Conservation (phyloP, 371 early-diverging fungal species). For the Mucor sp. region DNA sequence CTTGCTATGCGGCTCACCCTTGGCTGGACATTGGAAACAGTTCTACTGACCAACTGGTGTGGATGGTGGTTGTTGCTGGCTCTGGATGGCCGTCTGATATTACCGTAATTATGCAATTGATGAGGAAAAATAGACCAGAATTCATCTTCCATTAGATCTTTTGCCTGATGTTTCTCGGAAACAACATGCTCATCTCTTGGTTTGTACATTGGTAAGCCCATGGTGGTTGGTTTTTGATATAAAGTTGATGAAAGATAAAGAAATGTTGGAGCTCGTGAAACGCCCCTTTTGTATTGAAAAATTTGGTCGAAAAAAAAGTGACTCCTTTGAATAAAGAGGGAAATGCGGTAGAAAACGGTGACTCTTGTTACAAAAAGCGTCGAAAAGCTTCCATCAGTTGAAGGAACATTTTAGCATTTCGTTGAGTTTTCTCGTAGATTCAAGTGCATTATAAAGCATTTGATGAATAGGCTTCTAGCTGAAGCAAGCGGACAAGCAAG, state of each 20-base stretch:
- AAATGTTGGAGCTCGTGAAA: background rate
- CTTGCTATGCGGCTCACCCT: slow-evolving; percentile 12
- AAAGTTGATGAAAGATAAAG: background rate
- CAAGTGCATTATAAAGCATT: too few species aligned
- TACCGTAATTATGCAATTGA: background rate
- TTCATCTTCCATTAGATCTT: slow-evolving; percentile 4
- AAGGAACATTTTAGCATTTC: background rate
- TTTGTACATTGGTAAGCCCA: background rate
- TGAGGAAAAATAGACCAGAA: slow-evolving; percentile 6
- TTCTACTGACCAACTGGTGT: slow-evolving; percentile 1
- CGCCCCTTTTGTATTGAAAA: background rate
- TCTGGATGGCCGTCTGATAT: slow-evolving; percentile 2
- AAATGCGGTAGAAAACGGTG: background rate
- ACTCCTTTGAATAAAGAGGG: background rate
- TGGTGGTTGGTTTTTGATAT: background rate
- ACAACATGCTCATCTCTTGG: background rate
- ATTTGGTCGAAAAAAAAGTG: background rate
- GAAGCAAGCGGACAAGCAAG: too few species aligned
- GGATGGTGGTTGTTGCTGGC: background rate
- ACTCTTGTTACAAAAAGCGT: background rate
- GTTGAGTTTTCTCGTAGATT: background rate
- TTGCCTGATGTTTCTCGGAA: background rate
- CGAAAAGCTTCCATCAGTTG: background rate
- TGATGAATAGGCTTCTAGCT: too few species aligned
- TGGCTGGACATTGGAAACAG: background rate